Conservation (phyloP, 352 stramenopile species). For the Globisporangium polare region DNA sequence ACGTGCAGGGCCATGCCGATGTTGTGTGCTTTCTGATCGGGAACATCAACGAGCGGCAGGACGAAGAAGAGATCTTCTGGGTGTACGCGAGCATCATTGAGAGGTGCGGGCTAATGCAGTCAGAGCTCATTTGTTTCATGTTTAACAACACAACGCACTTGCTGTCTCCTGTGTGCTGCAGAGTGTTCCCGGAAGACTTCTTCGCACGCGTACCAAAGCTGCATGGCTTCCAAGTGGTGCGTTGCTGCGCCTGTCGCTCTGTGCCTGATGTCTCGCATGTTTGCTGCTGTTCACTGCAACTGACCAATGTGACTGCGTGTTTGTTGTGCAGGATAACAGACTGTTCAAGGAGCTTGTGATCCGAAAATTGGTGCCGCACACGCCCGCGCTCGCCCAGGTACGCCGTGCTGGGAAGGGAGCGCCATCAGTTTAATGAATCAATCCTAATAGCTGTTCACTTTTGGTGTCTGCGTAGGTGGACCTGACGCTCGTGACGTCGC, state of each 20-base stretch:
- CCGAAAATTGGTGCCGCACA: conserved; percentile 46
- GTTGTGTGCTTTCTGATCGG: conserved; percentile 67
- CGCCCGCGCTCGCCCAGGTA: conserved; percentile 47
- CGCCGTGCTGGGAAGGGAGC: no score
- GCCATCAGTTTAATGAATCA: not conserved
- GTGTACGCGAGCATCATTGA: conserved; percentile 71
- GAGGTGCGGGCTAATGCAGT: conserved; percentile 19
- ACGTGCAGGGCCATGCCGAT: conserved; percentile 73
- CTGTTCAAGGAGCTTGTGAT: conserved; percentile 50
- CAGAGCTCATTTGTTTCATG: not conserved
- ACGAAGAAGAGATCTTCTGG: conserved; percentile 69
- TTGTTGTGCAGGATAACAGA: conserved; percentile 41
- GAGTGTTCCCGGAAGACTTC: conserved; percentile 70
- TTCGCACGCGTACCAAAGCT: conserved; percentile 64
- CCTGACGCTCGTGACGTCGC: conserved; percentile 47
- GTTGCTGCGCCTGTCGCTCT: no score
- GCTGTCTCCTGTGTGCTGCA: conserved; percentile 9
- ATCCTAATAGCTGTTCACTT: no score
- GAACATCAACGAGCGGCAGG: conserved; percentile 28
- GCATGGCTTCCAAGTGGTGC: conserved; percentile 72
- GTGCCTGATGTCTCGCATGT: not conserved
- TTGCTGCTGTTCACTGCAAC: not conserved
- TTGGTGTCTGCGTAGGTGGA: conserved; percentile 39
- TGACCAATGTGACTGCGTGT: not conserved
- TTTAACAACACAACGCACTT: not conserved